Percentiles rank a stretch among this genome's conserved stretches.
phyloP scores from a whole-genome alignment of 129 eudicot genomes.

The Ambrosia trifida region DNA sequence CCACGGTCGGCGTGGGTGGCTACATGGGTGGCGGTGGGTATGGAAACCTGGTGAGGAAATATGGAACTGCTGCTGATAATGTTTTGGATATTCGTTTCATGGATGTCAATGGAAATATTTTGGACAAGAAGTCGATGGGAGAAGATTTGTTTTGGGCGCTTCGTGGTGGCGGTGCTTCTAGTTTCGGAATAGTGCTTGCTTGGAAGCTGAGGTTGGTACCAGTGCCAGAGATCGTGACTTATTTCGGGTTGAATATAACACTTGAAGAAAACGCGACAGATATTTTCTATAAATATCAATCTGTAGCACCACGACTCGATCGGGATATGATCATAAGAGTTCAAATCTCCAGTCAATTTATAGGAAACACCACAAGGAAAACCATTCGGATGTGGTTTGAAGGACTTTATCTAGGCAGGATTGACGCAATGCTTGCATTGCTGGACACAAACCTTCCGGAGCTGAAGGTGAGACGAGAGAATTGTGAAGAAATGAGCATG shows the following conservation, averaged over 20 bases:
- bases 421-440: constrained; percentile 8
- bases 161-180: too few relatives aligned
- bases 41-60: not conserved
- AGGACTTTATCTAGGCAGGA: constrained; percentile 28
- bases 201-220: not conserved
- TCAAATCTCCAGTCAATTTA: not conserved
- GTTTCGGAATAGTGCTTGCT: not conserved
- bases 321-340: not conserved
- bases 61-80: constrained; percentile 12
- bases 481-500: constrained; percentile 25
- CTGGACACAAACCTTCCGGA: constrained; percentile 29
- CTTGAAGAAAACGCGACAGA: not conserved
- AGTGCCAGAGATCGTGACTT: not conserved
- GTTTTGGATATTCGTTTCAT: constrained; percentile 19
- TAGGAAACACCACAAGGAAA: not conserved
- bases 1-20: too few relatives aligned
- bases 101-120: constrained; percentile 1
- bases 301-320: not conserved
- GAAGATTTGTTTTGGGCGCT: too few relatives aligned
- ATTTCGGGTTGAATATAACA: not conserved
- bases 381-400: constrained; percentile 16
- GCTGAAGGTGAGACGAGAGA: constrained; percentile 19
- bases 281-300: not conserved
- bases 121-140: constrained; percentile 4
- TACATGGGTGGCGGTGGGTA: too few relatives aligned